A percentile compares a stretch with the other conserved stretches of the same genome.
phyloP scores from a whole-genome alignment of 495 filamentous ascomycete genomes.

The Xylaria intraflava region DNA sequence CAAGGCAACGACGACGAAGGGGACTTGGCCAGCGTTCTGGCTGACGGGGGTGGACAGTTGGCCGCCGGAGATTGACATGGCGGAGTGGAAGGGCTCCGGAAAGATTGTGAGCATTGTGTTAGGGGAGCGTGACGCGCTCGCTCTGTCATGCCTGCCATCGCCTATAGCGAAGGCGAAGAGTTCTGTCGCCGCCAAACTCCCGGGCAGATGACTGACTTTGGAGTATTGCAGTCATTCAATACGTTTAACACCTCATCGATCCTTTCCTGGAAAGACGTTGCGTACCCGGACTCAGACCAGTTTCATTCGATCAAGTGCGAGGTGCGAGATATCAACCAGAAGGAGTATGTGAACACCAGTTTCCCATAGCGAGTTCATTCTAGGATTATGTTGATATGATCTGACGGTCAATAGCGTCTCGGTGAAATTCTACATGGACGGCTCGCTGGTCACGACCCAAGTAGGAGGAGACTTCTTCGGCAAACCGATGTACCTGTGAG shows the following conservation, averaged over 20 bases:
- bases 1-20: constrained; percentile 42
- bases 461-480: constrained; percentile 45
- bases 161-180: too few relatives aligned
- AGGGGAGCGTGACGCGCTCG: not conserved
- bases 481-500: constrained; percentile 43
- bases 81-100: constrained; percentile 57
- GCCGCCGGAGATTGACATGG: constrained; percentile 59
- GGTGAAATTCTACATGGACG: constrained; percentile 51
- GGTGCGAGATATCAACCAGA: constrained; percentile 47
- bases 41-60: constrained; percentile 53
- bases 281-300: constrained; percentile 39
- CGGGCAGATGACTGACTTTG: not conserved
- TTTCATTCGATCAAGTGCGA: constrained; percentile 48
- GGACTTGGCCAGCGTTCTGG: constrained; percentile 61
- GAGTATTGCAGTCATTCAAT: constrained; percentile 42
- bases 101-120: constrained; percentile 32
- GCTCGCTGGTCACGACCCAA: constrained; percentile 42
- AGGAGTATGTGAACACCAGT: constrained; percentile 25
- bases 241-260: constrained; percentile 51
- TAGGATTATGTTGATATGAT: not conserved
- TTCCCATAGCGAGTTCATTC: too few relatives aligned
- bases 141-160: not conserved
- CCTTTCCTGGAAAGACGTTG: constrained; percentile 41
- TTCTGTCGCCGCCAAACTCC: too few relatives aligned
- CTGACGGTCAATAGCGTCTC: constrained; percentile 24